Base-by-base conservation (phyloP, 306 rosid species). In the Malus orientalis region DNA sequence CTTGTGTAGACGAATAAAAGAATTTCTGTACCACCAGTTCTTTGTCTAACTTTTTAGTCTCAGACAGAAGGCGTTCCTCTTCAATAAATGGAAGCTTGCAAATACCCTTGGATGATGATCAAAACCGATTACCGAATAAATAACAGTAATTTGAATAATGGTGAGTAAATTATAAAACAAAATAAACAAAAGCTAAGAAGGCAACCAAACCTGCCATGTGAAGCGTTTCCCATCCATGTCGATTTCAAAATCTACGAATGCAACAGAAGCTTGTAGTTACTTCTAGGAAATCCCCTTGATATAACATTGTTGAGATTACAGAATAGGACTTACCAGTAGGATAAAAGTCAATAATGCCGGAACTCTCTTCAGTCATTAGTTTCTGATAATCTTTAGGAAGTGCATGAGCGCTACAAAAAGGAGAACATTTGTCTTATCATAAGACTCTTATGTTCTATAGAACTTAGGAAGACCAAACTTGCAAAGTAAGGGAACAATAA, bases 171-270 rank as follows among this genome's bases (percentile, higher is more conserved):
- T 42, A 38, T 9, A 42, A 10, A 8, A 30, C 0, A 32, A 32
- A 32, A 32, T 4, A 20, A 67, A 42, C 3, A 1, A 10, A 10
- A 44, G 4, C 14, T 44, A 11, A 8, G 0, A 69, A 80, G 69
- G 33, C 11, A 29, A 45, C 38, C 32, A 66, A 68, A 90, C 92
- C 92, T 88, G 90, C 92, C 88, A 81, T 14, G 22, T 3, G 76
- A 79, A 88, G 15, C 87, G 78, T 78, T 88, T 88, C 64, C 89
- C 92, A 45, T 86, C 96, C 5, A 2, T 47, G 32, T 90, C 92
- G 9, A 86, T 55, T n/a, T 86, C 85, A 71, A 86, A 85, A 68
- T 88, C 91, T 88, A 69, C 7, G 66, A 22, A 55, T 27, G 13
- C 20, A 77, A 67, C 22, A 63, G 55, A 11, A 53, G 16, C 32